A percentile compares a stretch with the other conserved stretches of the same genome.
phyloP scores from a whole-genome alignment of 352 stramenopile genomes.

The Globisporangium echinulatum region DNA sequence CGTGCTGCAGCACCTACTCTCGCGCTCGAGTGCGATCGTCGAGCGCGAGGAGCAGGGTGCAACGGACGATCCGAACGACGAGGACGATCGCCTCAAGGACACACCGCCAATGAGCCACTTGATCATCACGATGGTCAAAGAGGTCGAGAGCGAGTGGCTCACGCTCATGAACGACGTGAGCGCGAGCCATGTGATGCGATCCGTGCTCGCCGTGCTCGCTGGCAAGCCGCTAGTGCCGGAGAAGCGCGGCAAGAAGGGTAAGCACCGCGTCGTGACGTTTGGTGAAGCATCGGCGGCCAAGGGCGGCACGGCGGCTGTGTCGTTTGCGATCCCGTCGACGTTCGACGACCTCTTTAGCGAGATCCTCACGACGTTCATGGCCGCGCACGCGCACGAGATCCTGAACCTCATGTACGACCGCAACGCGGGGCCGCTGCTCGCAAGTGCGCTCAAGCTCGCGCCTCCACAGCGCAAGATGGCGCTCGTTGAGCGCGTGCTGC shows the following conservation, averaged over 20 bases:
- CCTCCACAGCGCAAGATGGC: constrained; percentile 37
- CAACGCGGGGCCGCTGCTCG: constrained; percentile 69
- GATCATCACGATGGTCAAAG: constrained; percentile 67
- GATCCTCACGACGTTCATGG: constrained; percentile 42
- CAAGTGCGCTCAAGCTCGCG: constrained; percentile 52
- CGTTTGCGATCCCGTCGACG: constrained; percentile 40
- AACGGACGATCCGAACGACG: constrained; percentile 26
- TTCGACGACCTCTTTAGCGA: constrained; percentile 61
- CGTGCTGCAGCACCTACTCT: constrained; percentile 72
- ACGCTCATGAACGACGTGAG: constrained; percentile 84
- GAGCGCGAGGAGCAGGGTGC: constrained; percentile 28
- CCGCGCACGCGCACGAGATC: constrained; percentile 33
- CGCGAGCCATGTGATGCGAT: constrained; percentile 77
- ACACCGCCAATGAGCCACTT: constrained; percentile 59
- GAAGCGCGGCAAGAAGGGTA: constrained; percentile 79
- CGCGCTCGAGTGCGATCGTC: constrained; percentile 47
- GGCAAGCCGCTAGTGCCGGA: constrained; percentile 60
- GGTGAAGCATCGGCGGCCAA: constrained; percentile 30
- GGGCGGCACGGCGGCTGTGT: constrained; percentile 22
- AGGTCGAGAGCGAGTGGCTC: constrained; percentile 76
- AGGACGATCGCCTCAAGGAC: constrained; percentile 56
- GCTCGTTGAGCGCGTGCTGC: constrained; percentile 56
- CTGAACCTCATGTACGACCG: constrained; percentile 63
- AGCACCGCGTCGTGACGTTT: constrained; percentile 66
- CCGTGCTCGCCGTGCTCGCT: constrained; percentile 55